These are phyloP conservation scores for Fabrea salina DNA, from an alignment of 169 alveolate genomes.

Conservation along the genomic window DNA sequence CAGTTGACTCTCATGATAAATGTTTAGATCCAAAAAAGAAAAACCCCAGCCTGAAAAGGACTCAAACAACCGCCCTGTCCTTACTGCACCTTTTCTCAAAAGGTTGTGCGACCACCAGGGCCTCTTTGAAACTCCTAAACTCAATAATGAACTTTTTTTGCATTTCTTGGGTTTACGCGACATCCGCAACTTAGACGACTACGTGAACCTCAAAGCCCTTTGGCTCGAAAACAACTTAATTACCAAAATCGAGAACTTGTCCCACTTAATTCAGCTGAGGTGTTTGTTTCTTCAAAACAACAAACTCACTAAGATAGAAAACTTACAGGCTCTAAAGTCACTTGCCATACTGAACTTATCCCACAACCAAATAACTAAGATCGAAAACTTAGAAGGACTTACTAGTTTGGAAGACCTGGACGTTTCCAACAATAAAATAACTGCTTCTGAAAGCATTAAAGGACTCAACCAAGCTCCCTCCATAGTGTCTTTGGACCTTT, in stretches of 20 bases:
- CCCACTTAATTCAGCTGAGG: conserved; percentile 57
- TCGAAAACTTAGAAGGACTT: not conserved
- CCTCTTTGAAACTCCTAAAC: conserved; percentile 61
- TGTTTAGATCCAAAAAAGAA: not conserved
- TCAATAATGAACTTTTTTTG: conserved; percentile 79
- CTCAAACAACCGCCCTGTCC: not conserved
- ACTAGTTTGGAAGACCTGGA: conserved; percentile 32
- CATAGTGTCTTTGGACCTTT: conserved; percentile 70
- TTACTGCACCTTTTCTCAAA: conserved; percentile 1
- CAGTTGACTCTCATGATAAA: no score
- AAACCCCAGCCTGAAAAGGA: not conserved
- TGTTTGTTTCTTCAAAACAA: conserved; percentile 83
- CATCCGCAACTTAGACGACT: conserved; percentile 75
- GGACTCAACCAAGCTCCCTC: conserved; percentile 77
- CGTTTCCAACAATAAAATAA: conserved; percentile 47
- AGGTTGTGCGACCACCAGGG: conserved; percentile 3
- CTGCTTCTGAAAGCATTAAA: conserved; percentile 57
- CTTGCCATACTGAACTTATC: conserved; percentile 3
- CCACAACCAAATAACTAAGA: not conserved
- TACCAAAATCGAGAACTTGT: conserved; percentile 76
- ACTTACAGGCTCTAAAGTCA: conserved; percentile 38
- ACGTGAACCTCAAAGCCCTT: conserved; percentile 74
- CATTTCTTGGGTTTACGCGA: conserved; percentile 78
- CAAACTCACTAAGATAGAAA: conserved; percentile 74
- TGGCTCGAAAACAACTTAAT: conserved; percentile 84